phyloP scores from a whole-genome alignment of 495 filamentous ascomycete genomes.

The Rostrohypoxylon terebratum region DNA sequence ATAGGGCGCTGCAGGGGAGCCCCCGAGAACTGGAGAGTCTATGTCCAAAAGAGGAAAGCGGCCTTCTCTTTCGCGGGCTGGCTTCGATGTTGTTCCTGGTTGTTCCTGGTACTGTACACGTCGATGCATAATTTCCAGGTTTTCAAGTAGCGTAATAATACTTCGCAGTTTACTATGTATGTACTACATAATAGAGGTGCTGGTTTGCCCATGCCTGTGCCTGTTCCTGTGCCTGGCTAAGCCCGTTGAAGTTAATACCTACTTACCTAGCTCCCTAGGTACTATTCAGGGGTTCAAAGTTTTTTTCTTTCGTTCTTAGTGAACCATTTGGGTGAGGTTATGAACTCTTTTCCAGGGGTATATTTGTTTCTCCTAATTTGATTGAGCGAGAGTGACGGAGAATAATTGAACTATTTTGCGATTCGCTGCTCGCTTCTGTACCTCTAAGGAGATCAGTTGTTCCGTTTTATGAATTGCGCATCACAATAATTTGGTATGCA shows the following conservation, averaged over 20 bases:
- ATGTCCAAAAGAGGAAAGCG: constrained; percentile 42
- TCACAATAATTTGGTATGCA: constrained; percentile 39
- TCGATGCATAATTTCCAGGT: constrained; percentile 44
- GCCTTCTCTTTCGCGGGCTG: constrained; percentile 13
- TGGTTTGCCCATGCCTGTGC: not conserved
- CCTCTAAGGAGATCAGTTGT: constrained; percentile 16
- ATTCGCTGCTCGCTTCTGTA: constrained; percentile 30
- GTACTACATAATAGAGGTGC: too few species aligned
- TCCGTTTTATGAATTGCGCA: constrained; percentile 34
- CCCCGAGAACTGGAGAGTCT: constrained; percentile 30
- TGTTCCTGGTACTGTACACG: constrained; percentile 34
- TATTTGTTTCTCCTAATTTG: constrained; percentile 12
- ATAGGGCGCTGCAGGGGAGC: constrained; percentile 43
- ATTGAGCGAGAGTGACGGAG: constrained; percentile 35
- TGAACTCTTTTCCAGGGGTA: constrained; percentile 31
- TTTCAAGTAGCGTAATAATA: constrained; percentile 7
- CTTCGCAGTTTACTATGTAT: not conserved
- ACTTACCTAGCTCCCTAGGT: not conserved
- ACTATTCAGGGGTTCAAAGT: constrained; percentile 19
- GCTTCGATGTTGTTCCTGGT: not conserved
- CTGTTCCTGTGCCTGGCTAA: not conserved
- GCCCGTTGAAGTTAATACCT: constrained; percentile 31
- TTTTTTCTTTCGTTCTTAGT: constrained; percentile 12
- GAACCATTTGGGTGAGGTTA: constrained; percentile 6
- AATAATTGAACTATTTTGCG: constrained; percentile 38